phyloP scores from a whole-genome alignment of 352 stramenopile genomes.

The Phytophthora multivora region DNA sequence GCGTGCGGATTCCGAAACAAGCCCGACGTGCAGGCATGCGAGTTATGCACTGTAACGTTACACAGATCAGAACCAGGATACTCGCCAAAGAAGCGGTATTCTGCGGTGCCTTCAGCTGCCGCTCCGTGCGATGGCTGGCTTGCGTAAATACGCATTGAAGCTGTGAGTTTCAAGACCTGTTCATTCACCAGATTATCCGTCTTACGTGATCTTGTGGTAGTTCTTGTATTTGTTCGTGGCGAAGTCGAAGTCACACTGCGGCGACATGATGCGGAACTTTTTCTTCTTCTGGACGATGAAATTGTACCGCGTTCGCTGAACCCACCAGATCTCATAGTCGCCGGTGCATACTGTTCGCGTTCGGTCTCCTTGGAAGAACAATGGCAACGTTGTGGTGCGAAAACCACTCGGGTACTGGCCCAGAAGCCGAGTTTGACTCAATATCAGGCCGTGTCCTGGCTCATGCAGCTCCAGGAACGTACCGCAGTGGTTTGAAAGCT shows the following conservation, averaged over 20 bases:
- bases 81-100: slow-evolving; percentile 27
- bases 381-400: slow-evolving; percentile 70
- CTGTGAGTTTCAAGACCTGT: background rate
- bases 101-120: background rate
- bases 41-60: slow-evolving; percentile 63
- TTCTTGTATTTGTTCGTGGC: slow-evolving; percentile 82
- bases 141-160: background rate
- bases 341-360: slow-evolving; percentile 69
- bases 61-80: slow-evolving; percentile 4
- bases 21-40: slow-evolving; percentile 41
- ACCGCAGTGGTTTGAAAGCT: slow-evolving; percentile 79
- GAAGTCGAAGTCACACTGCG: slow-evolving; percentile 81
- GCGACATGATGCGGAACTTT: slow-evolving; percentile 58
- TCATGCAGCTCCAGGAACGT: slow-evolving; percentile 88
- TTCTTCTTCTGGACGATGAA: slow-evolving; percentile 88
- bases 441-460: slow-evolving; percentile 59
- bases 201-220: slow-evolving; percentile 48
- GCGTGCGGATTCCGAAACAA: slow-evolving; percentile 75
- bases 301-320: slow-evolving; percentile 80
- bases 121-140: slow-evolving; percentile 26
- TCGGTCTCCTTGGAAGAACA: slow-evolving; percentile 72
- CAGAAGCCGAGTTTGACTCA: slow-evolving; percentile 73
- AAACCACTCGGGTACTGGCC: slow-evolving; percentile 78
- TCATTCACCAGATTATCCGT: background rate
- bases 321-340: slow-evolving; percentile 89